Conservation (phyloP, 2,329 filamentous ascomycete genomes). For the Cladosporium sp. region DNA sequence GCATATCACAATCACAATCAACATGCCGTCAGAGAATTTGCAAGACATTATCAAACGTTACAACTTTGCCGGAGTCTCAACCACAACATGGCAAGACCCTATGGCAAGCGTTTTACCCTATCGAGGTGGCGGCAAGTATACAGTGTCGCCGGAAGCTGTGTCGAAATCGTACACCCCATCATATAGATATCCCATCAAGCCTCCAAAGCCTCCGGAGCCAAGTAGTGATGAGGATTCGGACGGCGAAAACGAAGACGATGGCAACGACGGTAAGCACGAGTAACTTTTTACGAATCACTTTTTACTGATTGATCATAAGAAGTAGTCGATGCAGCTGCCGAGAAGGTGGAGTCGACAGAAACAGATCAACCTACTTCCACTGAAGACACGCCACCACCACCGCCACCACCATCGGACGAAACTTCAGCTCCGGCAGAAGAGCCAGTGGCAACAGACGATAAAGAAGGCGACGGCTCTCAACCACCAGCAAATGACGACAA, state of each 20-base stretch:
- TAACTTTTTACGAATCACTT: not conserved
- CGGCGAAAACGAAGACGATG: not conserved
- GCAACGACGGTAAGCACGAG: not conserved
- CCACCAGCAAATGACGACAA: not conserved
- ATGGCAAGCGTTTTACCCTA: slow-evolving; percentile 5
- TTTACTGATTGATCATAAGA: not conserved
- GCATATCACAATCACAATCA: slow-evolving; percentile 31
- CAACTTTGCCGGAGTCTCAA: slow-evolving; percentile 2
- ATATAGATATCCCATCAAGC: slow-evolving; percentile 10
- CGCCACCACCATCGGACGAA: not conserved
- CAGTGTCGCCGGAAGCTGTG: slow-evolving; percentile 4
- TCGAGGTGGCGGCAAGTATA: not conserved
- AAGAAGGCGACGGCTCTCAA: not conserved
- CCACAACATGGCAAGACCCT: slow-evolving; percentile 10
- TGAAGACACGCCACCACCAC: not conserved
- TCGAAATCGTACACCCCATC: not conserved
- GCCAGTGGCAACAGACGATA: not conserved
- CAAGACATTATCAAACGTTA: slow-evolving; percentile 6
- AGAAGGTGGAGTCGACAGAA: not conserved
- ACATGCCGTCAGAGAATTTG: not conserved
- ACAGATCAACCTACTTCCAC: not conserved
- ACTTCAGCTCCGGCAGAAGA: not conserved
- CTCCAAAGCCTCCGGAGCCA: not conserved
- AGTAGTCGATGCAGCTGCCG: not conserved
- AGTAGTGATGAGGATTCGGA: slow-evolving; percentile 4